phyloP scores from a whole-genome alignment of 208 protist genomes.

The Sergeia podlipaevii region DNA sequence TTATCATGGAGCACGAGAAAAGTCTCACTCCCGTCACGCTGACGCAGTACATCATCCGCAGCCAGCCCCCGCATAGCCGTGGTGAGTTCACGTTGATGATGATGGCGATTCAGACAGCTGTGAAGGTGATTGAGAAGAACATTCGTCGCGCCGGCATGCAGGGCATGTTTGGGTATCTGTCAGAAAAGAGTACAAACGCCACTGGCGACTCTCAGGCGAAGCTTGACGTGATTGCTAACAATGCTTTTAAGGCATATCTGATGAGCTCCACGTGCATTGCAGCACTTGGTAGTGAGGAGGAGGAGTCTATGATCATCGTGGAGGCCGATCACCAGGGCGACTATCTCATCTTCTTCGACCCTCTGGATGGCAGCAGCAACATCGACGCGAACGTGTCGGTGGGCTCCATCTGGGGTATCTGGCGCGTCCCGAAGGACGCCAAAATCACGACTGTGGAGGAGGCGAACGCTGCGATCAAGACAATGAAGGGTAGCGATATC shows the following conservation, averaged over 20 bases:
- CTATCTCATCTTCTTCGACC: conserved; percentile 95
- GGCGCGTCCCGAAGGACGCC: conserved; percentile 64
- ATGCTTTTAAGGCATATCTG: conserved; percentile 84
- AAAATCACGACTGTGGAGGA: conserved; percentile 77
- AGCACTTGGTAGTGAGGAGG: conserved; percentile 81
- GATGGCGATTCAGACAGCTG: conserved; percentile 87
- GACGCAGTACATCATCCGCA: conserved; percentile 85
- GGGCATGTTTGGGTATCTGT: conserved; percentile 77
- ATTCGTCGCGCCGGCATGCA: conserved; percentile 83
- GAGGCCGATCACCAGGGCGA: conserved; percentile 59
- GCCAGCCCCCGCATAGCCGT: conserved; percentile 65
- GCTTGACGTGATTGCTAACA: conserved; percentile 86
- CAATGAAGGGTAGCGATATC: conserved; percentile 64
- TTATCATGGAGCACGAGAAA: conserved; percentile 8
- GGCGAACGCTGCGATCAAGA: conserved; percentile 63
- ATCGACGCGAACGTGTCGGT: conserved; percentile 97
- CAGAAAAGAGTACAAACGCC: conserved; percentile 42
- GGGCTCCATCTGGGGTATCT: conserved; percentile 93
- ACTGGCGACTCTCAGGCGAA: conserved; percentile 85
- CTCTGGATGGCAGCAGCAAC: conserved; percentile 96
- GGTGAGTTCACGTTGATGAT: conserved; percentile 88
- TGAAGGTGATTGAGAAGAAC: conserved; percentile 87
- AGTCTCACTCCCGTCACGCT: conserved; percentile 45
- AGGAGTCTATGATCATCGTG: conserved; percentile 71
- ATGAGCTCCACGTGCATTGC: conserved; percentile 68